Evolutionary conservation across 176 grass and related monocot genomes (phyloP).

Genomic region (Calamus simplicifolius): DNA sequence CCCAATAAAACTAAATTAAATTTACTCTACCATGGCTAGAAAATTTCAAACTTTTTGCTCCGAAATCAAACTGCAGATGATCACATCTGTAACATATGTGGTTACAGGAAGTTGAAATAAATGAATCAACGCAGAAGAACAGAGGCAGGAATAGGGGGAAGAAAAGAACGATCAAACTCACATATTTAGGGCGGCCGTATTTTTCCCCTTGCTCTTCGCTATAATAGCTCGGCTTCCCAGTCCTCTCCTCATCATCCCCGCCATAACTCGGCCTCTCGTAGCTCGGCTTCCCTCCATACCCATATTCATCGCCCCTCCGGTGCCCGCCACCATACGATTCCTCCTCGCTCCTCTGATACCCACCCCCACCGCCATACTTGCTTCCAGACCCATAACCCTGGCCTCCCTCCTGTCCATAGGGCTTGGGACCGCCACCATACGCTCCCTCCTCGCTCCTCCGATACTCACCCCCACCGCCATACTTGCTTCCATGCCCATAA

Average conservation of each 20-base stretch:
- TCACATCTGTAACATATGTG: too few relatives aligned
- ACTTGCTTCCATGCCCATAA: slow-evolving; percentile 21
- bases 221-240: background rate
- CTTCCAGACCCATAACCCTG: slow-evolving; percentile 26
- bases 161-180: background rate
- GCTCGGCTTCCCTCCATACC: slow-evolving; percentile 31
- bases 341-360: slow-evolving; percentile 30
- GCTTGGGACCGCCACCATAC: slow-evolving; percentile 29
- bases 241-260: slow-evolving; percentile 7
- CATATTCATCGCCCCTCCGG: slow-evolving; percentile 7
- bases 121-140: slow-evolving; percentile 2
- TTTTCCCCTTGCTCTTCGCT: background rate
- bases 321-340: slow-evolving; percentile 30
- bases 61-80: too few relatives aligned
- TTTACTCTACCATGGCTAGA: too few relatives aligned
- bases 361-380: slow-evolving; percentile 8
- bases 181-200: too few relatives aligned
- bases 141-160: slow-evolving; percentile 1
- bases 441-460: slow-evolving; percentile 34
- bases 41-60: too few relatives aligned
- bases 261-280: slow-evolving; percentile 28
- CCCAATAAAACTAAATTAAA: too few relatives aligned
- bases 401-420: slow-evolving; percentile 19
- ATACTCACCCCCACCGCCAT: slow-evolving; percentile 8
- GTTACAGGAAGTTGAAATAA: too few relatives aligned